Percentiles rank a stretch among this genome's conserved stretches.
Evolutionary conservation across 2,329 filamentous ascomycete species (phyloP).

Genomic region (Arthrobotrys sinensis): DNA sequence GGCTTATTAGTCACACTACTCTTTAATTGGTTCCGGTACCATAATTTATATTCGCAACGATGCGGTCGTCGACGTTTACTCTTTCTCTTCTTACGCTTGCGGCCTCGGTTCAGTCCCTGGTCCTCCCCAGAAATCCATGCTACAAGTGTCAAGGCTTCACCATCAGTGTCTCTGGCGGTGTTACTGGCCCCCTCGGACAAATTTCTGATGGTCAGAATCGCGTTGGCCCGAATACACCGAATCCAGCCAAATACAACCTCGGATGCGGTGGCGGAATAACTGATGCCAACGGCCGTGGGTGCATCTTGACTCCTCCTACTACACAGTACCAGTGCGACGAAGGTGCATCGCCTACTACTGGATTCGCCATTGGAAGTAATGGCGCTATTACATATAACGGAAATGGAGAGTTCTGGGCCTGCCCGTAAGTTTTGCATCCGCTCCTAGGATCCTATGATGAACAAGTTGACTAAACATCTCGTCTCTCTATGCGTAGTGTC

Average conservation of each 20-base stretch:
- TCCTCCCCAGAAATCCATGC: constrained; percentile 47
- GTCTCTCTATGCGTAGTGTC: constrained; percentile 29
- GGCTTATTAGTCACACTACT: background rate
- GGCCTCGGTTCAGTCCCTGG: constrained; percentile 41
- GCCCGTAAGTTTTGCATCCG: constrained; percentile 71
- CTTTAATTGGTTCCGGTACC: background rate
- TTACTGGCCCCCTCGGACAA: constrained; percentile 74
- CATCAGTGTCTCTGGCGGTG: constrained; percentile 70
- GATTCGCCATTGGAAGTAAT: constrained; percentile 73
- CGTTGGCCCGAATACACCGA: constrained; percentile 70
- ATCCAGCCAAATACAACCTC: constrained; percentile 72
- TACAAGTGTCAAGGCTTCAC: constrained; percentile 68
- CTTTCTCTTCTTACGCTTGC: constrained; percentile 29
- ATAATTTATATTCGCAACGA: constrained; percentile 9
- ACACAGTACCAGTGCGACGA: constrained; percentile 76
- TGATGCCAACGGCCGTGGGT: constrained; percentile 74
- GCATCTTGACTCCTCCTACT: constrained; percentile 75
- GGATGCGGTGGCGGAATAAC: constrained; percentile 72
- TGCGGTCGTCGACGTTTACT: constrained; percentile 40
- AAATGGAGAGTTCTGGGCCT: constrained; percentile 74
- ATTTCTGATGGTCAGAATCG: constrained; percentile 76
- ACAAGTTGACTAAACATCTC: background rate
- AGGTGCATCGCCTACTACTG: constrained; percentile 71
- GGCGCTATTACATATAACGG: constrained; percentile 73
- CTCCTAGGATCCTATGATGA: background rate